Evolutionary conservation across 1,139 yeast genomes (phyloP), one percentile per base, ranked within the genome.

Genomic region (Kodamaea anthophila): DNA sequence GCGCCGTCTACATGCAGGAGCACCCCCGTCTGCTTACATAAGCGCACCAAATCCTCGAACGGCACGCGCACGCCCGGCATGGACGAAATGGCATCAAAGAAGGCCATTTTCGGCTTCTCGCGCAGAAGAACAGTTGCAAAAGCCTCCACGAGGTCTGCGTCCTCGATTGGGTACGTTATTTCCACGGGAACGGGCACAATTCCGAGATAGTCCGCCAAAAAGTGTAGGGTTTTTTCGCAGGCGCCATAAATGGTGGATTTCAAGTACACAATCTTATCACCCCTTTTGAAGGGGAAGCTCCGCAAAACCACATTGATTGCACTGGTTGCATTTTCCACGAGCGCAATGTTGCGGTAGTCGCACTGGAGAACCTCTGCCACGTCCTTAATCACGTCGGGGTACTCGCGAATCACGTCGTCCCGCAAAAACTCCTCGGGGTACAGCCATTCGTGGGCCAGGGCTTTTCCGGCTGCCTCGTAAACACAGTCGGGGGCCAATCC

Each of bases 1-100:
- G 91, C 87, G 9, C 81, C 91, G 47, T 82, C 93, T 18, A 82
- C 65, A 24, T 77, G 52, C 3, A 85, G 73, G 26, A 77, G 42
- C 5, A 74, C 70, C 7, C 55, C 52, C 35, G 72, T 54, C 29
- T 70, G 48, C 10, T 55, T 53, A 42, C 85, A 75, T 27, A 73
- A 49, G n/a, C 51, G 40, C 3, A 65, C 60, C 33, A 80, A 42
- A 34, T 59, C 47, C 36, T 66, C 66, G 51, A 65, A 79, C 0
- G 93, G 91, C 23, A 78, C 47, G 15, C 58, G 47, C 7, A 69
- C 69, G 2, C 80, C 81, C 0, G 91, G 91, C 70, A 70, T 65
- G 2, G 87, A 78, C 11, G 73, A 55, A 18, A 80, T 67, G 9
- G 75, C 60, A 42, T 82, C 91, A 46, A 77, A 76, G 40, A 81